Conservation (phyloP, 108 stramenopile species). For the Pseudonitzschia pungens region DNA sequence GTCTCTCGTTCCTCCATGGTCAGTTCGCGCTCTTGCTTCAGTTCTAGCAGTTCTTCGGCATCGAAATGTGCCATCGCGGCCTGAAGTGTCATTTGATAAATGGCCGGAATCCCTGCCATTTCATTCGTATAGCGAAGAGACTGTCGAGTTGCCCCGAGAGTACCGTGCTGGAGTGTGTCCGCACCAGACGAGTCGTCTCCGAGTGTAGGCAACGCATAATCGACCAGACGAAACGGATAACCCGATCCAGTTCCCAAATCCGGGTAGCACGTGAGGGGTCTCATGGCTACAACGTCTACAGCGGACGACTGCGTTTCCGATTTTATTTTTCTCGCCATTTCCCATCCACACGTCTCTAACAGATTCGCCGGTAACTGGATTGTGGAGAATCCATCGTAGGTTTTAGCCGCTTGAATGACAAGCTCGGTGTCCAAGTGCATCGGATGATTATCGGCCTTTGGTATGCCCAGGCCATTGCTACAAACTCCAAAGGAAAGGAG, state of each 20-base stretch:
- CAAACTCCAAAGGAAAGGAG: conserved; percentile 64
- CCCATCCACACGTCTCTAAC: conserved; percentile 69
- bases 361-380: conserved; percentile 79
- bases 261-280: conserved; percentile 80
- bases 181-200: conserved; percentile 30
- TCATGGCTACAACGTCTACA: conserved; percentile 53
- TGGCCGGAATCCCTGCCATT: conserved; percentile 54
- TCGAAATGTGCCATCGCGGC: conserved; percentile 81
- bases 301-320: conserved; percentile 27
- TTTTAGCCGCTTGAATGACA: conserved; percentile 40
- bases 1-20: conserved; percentile 84
- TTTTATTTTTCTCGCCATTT: conserved; percentile 52
- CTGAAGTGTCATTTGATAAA: conserved; percentile 67
- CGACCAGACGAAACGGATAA: conserved; percentile 56
- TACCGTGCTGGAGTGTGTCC: conserved; percentile 11
- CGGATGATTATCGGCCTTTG: conserved; percentile 46
- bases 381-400: conserved; percentile 48
- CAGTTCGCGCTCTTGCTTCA: conserved; percentile 55
- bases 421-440: conserved; percentile 63
- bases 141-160: neutral
- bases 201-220: conserved; percentile 51
- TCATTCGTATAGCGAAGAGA: conserved; percentile 44
- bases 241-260: conserved; percentile 56
- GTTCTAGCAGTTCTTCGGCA: conserved; percentile 69
- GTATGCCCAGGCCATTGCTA: conserved; percentile 79